These are phyloP conservation scores for Bruguiera sexangula DNA, from an alignment of 345 rosid species.

Conservation along the genomic window DNA sequence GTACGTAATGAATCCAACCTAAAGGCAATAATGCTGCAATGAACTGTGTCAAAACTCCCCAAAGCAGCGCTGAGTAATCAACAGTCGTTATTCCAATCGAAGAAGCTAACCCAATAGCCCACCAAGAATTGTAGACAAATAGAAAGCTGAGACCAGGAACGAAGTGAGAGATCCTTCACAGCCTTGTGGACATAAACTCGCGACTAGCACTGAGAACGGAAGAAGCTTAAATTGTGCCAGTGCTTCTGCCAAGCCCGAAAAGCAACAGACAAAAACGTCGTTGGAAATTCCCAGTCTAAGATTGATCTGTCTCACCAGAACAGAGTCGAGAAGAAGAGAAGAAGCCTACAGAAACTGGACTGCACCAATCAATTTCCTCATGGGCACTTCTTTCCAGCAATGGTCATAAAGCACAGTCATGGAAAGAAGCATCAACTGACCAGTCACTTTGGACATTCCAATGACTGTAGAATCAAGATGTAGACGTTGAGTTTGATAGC, in stretches of 20 bases:
- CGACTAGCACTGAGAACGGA: conserved; percentile 63
- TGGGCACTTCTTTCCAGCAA: conserved; percentile 57
- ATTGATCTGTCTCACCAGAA: conserved; percentile 65
- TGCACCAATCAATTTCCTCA: conserved; percentile 57
- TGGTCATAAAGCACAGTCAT: conserved; percentile 54
- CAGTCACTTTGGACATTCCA: conserved; percentile 74
- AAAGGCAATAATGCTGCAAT: conserved; percentile 64
- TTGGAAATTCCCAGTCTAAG: conserved; percentile 60
- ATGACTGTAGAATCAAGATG: conserved; percentile 61
- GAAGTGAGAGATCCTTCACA: conserved; percentile 89
- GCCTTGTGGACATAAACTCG: conserved; percentile 67
- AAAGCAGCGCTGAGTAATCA: conserved; percentile 54
- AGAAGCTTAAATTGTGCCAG: conserved; percentile 80
- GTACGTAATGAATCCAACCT: conserved; percentile 50
- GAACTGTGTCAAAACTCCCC: conserved; percentile 64
- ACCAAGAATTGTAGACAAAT: conserved; percentile 65
- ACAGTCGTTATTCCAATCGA: conserved; percentile 54
- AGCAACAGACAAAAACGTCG: conserved; percentile 59
- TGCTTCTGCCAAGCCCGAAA: conserved; percentile 74
- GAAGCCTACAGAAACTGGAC: conserved; percentile 57
- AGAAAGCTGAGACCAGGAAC: conserved; percentile 68
- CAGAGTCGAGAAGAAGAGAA: conserved; percentile 69
- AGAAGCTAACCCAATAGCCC: conserved; percentile 77
- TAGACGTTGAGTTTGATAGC: conserved; percentile 81
- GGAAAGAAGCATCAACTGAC: conserved; percentile 68